phyloP scores from a whole-genome alignment of 2,329 filamentous ascomycete species.

The Ploettnerulaceae sp. region DNA sequence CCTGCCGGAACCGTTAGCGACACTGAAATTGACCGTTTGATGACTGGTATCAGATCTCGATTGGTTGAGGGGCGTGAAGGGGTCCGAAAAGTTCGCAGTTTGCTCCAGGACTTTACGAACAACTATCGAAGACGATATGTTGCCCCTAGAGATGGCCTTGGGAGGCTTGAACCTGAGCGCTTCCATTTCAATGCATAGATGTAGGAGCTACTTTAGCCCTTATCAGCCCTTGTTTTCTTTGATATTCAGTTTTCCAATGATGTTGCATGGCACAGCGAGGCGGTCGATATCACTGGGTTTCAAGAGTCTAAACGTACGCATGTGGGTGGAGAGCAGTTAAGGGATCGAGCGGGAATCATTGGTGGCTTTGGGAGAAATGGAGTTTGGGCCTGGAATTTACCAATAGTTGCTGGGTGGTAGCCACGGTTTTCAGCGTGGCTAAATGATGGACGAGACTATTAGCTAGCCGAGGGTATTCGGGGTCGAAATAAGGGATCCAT shows the following conservation, averaged over 20 bases:
- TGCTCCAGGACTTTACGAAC: conserved; percentile 95
- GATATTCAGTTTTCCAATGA: conserved; percentile 3
- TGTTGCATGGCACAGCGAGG: conserved; percentile 24
- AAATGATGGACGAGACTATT: no score
- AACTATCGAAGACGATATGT: conserved; percentile 90
- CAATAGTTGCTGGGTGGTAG: background rate
- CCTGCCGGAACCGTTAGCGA: conserved; percentile 76
- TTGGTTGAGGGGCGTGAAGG: conserved; percentile 59
- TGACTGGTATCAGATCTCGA: conserved; percentile 75
- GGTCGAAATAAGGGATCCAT: no score
- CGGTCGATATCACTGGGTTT: conserved; percentile 7
- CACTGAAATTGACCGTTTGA: conserved; percentile 73
- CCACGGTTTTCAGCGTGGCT: no score
- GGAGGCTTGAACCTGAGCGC: conserved; percentile 76
- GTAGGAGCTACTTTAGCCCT: background rate
- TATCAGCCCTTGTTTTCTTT: background rate
- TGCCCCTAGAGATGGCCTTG: conserved; percentile 87
- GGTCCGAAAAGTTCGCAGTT: conserved; percentile 71
- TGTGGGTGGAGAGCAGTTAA: conserved; percentile 5
- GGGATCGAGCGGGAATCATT: background rate
- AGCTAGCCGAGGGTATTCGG: no score
- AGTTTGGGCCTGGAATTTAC: background rate
- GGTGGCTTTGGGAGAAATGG: conserved; percentile 1
- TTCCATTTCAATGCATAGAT: conserved; percentile 65
- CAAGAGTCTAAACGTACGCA: conserved; percentile 1